Evolutionary conservation across 805 yeast genomes (phyloP).

Genomic region (Wickerhamomyces rabaulensis): DNA sequence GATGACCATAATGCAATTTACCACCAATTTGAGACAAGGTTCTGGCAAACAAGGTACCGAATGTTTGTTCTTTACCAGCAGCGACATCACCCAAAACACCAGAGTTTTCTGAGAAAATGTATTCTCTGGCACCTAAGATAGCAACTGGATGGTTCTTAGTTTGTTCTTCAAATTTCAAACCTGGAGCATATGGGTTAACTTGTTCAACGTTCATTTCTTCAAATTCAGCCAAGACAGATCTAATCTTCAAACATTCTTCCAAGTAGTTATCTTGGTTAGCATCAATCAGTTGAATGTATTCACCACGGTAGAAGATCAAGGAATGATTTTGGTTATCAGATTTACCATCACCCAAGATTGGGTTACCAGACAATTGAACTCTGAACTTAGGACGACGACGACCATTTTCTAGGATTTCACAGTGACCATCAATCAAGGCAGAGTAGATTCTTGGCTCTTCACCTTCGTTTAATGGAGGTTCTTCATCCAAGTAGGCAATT

Average conservation of each 20-base stretch:
- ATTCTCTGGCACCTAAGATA: constrained; percentile 83
- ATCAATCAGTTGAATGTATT: constrained; percentile 77
- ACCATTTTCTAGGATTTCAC: constrained; percentile 67
- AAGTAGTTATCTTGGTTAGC: constrained; percentile 84
- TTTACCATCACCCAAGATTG: constrained; percentile 84
- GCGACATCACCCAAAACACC: constrained; percentile 87
- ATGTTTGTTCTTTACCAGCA: constrained; percentile 87
- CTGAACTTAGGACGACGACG: constrained; percentile 73
- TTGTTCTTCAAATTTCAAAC: constrained; percentile 50
- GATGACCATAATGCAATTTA: constrained; percentile 84
- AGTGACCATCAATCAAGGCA: constrained; percentile 75
- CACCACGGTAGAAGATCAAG: constrained; percentile 76
- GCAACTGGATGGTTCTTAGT: constrained; percentile 63
- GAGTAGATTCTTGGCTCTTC: constrained; percentile 71
- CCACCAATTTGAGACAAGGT: constrained; percentile 83
- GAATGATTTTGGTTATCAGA: constrained; percentile 86
- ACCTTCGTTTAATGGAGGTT: constrained; percentile 67
- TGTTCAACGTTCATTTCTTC: constrained; percentile 75
- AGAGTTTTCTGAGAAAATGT: constrained; percentile 79
- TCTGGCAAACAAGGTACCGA: constrained; percentile 81
- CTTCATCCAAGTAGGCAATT: constrained; percentile 93
- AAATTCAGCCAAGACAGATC: constrained; percentile 78
- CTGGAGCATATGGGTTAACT: constrained; percentile 76
- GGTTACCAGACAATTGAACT: constrained; percentile 77
- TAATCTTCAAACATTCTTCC: constrained; percentile 79